A percentile compares a stretch with the other conserved stretches of the same genome.
Conservation (phyloP, 1,284 basidiomycete species). For the Rhodotorula sp. region DNA sequence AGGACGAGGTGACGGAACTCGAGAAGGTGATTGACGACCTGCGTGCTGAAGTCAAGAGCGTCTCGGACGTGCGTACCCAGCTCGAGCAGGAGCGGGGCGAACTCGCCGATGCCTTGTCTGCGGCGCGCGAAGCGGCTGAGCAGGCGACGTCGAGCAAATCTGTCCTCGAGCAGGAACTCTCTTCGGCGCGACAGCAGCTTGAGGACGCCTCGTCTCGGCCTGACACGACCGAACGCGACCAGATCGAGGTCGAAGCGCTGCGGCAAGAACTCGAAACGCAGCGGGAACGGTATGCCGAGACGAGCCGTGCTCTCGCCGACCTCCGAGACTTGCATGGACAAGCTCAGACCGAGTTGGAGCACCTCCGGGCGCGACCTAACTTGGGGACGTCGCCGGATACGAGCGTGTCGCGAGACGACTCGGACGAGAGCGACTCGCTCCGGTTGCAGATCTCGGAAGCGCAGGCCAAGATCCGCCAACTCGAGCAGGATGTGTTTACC, state of each 20-base stretch:
- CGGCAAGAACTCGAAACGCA: conserved; percentile 26
- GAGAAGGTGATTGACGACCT: conserved; percentile 16
- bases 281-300: conserved; percentile 12
- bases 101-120: neutral
- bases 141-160: conserved; percentile 19
- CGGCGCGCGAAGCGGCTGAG: conserved; percentile 6
- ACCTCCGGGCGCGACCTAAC: neutral
- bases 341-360: conserved; percentile 31
- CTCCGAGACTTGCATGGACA: conserved; percentile 21
- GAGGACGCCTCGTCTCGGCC: conserved; percentile 14
- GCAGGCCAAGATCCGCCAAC: conserved; percentile 32
- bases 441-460: conserved; percentile 40
- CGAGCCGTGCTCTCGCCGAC: conserved; percentile 27
- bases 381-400: neutral
- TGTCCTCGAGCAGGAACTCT: conserved; percentile 26
- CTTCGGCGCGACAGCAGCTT: conserved; percentile 2
- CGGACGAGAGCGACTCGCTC: conserved; percentile 28
- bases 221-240: conserved; percentile 18
- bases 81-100: conserved; percentile 8
- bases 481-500: conserved; percentile 38
- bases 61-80: conserved; percentile 1
- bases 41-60: conserved; percentile 15
- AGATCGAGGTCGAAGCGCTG: conserved; percentile 26
- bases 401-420: neutral
- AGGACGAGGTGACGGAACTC: conserved; percentile 27